phyloP scores from a whole-genome alignment of 2,329 filamentous ascomycete species.

The Penicillium sp. region DNA sequence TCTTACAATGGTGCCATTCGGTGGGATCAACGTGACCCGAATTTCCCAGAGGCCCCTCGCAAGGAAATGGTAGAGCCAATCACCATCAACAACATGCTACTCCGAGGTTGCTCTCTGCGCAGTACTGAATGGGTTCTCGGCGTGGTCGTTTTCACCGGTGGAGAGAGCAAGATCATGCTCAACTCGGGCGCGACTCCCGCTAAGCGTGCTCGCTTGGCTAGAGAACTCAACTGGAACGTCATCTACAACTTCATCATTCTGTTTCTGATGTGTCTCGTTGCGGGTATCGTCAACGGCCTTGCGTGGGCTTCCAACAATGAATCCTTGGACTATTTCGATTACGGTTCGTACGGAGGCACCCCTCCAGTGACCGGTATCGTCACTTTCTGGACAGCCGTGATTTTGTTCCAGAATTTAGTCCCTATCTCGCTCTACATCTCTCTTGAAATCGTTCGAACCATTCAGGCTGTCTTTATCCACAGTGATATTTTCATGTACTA shows the following conservation, averaged over 20 bases:
- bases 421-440: constrained; percentile 98
- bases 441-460: constrained; percentile 88
- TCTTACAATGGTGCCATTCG: constrained; percentile 87
- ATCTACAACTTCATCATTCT: constrained; percentile 94
- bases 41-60: constrained; percentile 61
- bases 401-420: constrained; percentile 97
- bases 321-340: constrained; percentile 81
- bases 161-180: constrained; percentile 99
- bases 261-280: constrained; percentile 82
- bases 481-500: constrained; percentile 97
- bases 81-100: constrained; percentile 89
- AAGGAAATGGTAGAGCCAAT: constrained; percentile 89
- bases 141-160: constrained; percentile 88
- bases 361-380: constrained; percentile 85
- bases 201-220: constrained; percentile 87
- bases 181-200: constrained; percentile 94
- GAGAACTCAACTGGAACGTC: constrained; percentile 95
- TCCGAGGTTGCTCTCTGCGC: constrained; percentile 87
- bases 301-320: constrained; percentile 74
- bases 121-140: constrained; percentile 97
- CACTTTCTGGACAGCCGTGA: constrained; percentile 92
- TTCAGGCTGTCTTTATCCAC: constrained; percentile 96
- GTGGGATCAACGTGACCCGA: constrained; percentile 74
- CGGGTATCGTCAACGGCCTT: constrained; percentile 80
- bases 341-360: constrained; percentile 73